Percentiles rank a stretch among this genome's conserved stretches.
phyloP scores from a whole-genome alignment of 495 filamentous ascomycete genomes.

The Neurospora sp. region DNA sequence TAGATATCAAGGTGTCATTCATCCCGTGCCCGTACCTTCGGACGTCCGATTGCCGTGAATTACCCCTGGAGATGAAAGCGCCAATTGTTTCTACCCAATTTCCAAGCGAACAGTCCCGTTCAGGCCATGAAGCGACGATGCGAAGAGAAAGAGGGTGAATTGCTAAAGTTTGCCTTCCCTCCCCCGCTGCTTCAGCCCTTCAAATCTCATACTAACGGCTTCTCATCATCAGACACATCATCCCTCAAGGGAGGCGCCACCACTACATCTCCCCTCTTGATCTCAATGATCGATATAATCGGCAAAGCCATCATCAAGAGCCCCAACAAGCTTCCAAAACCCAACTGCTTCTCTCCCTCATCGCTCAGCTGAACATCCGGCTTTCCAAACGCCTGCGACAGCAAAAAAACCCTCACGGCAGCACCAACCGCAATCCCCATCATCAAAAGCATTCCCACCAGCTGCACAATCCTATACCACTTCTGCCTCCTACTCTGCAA shows the following conservation, averaged over 20 bases:
- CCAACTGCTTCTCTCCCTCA: conserved; percentile 43
- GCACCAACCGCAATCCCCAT: conserved; percentile 39
- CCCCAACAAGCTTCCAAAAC: conserved; percentile 46
- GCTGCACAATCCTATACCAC: conserved; percentile 37
- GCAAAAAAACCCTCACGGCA: conserved; percentile 36
- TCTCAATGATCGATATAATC: conserved; percentile 43
- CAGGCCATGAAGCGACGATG: background rate
- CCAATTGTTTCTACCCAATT: fast-evolving
- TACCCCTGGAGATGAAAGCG: background rate
- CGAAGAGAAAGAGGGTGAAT: fast-evolving
- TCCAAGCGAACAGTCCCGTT: background rate
- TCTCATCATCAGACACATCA: conserved; percentile 18
- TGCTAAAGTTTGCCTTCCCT: background rate
- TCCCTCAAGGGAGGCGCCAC: conserved; percentile 29
- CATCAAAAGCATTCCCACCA: conserved; percentile 37
- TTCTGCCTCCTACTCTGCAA: conserved; percentile 35
- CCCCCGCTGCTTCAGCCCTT: background rate
- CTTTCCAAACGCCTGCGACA: conserved; percentile 42
- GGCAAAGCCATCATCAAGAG: conserved; percentile 45
- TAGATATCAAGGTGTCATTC: background rate
- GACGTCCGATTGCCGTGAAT: background rate
- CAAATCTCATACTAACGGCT: conserved; percentile 3
- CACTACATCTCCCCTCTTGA: conserved; percentile 40
- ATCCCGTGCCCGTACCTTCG: background rate
- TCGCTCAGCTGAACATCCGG: conserved; percentile 33